These are phyloP conservation scores for Crassisporium funariophilum DNA, from an alignment of 768 basidiomycete species.

Conservation along the genomic window DNA sequence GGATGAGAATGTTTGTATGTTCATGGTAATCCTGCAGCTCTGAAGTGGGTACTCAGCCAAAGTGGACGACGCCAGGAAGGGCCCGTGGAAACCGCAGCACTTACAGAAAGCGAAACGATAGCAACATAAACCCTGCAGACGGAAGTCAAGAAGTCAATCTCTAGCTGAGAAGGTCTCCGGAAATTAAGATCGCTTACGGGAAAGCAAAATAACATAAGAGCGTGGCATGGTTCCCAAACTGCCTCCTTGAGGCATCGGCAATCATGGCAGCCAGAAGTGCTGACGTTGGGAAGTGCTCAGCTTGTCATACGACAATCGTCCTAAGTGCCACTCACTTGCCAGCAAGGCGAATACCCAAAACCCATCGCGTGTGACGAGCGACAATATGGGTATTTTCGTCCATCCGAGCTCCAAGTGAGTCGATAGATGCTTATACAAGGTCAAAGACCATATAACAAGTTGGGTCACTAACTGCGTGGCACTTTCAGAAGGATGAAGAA, in stretches of 20 bases:
- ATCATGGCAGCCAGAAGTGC: conserved; percentile 10
- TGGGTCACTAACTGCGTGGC: conserved; percentile 11
- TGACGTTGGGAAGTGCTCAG: not conserved
- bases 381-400: conserved; percentile 15
- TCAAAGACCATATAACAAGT: conserved; percentile 8
- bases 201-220: conserved; percentile 11
- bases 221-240: conserved; percentile 1
- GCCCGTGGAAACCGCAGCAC: not conserved
- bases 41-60: not conserved
- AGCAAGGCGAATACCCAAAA: conserved; percentile 11
- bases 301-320: not conserved
- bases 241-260: not conserved
- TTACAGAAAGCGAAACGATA: conserved; percentile 11
- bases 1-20: conserved; percentile 10
- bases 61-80: not conserved
- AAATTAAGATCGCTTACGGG: conserved; percentile 10
- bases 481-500: not conserved
- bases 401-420: conserved; percentile 13
- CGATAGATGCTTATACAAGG: conserved; percentile 13
- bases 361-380: conserved; percentile 17
- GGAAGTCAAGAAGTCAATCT: not conserved
- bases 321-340: conserved; percentile 5
- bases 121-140: conserved; percentile 7
- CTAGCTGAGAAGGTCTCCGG: not conserved
- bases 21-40: conserved; percentile 19